These are phyloP conservation scores for Erigeron philadelphicus DNA, from an alignment of 140 eudicot species.

Conservation along the genomic window DNA sequence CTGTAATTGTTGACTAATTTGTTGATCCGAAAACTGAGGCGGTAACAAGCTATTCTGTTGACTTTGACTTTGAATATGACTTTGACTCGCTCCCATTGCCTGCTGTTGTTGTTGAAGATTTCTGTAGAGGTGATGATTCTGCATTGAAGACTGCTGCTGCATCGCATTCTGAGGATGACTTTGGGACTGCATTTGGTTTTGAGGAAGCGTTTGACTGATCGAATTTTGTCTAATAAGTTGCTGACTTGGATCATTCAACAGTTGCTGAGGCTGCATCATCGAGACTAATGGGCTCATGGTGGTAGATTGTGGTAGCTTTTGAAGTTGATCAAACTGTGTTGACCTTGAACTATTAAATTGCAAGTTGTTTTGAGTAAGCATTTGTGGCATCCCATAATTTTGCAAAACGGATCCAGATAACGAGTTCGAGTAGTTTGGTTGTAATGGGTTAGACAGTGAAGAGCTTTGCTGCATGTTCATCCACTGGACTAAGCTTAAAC, in stretches of 20 bases:
- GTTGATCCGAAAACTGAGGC: slow-evolving; percentile 40
- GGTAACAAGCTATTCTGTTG: slow-evolving; percentile 36
- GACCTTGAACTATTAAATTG: slow-evolving; percentile 61
- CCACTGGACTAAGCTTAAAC: slow-evolving; percentile 87
- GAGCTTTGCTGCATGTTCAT: slow-evolving; percentile 91
- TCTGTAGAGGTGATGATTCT: slow-evolving; percentile 48
- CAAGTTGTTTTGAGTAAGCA: slow-evolving; percentile 49
- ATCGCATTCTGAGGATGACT: slow-evolving; percentile 33
- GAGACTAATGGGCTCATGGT: slow-evolving; percentile 48
- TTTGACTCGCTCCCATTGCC: slow-evolving; percentile 14
- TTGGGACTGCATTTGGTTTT: slow-evolving; percentile 59
- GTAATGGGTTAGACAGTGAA: slow-evolving; percentile 49
- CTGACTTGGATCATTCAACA: slow-evolving; percentile 45
- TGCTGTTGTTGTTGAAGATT: slow-evolving; percentile 32
- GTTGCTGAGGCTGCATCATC: slow-evolving; percentile 58
- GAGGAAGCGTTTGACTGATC: slow-evolving; percentile 34
- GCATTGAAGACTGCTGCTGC: slow-evolving; percentile 52
- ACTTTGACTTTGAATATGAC: slow-evolving; percentile 22
- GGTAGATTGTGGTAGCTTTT: slow-evolving; percentile 42
- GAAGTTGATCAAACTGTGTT: slow-evolving; percentile 55
- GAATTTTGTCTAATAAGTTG: slow-evolving; percentile 43
- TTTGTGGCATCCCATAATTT: slow-evolving; percentile 47
- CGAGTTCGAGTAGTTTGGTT: slow-evolving; percentile 53
- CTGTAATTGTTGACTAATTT: slow-evolving; percentile 43
- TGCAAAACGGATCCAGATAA: slow-evolving; percentile 59